Percentiles rank a stretch among this genome's conserved stretches.
Evolutionary conservation across 1,139 yeast species (phyloP).

Genomic region (Candida sp.): DNA sequence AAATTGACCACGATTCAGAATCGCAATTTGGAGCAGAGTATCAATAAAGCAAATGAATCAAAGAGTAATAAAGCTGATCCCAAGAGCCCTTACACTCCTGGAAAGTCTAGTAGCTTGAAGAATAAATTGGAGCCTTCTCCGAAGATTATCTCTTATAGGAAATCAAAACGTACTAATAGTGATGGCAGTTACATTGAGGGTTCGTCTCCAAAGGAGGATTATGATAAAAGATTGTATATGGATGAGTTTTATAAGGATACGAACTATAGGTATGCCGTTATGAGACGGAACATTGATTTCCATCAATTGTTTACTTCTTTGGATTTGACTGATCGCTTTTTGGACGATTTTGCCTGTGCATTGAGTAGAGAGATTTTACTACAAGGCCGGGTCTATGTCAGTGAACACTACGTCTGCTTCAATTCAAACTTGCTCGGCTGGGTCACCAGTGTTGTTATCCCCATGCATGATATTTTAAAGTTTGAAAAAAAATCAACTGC

Average conservation of each 20-base stretch:
- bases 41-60: not conserved
- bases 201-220: slow-evolving; percentile 17
- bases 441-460: slow-evolving; percentile 79
- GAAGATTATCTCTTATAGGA: slow-evolving; percentile 46
- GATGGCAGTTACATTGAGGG: slow-evolving; percentile 19
- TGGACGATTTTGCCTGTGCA: slow-evolving; percentile 91
- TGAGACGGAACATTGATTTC: slow-evolving; percentile 72
- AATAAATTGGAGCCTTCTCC: slow-evolving; percentile 26
- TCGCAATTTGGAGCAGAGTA: slow-evolving; percentile 4
- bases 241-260: slow-evolving; percentile 34
- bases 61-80: slow-evolving; percentile 11
- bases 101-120: slow-evolving; percentile 1
- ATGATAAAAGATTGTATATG: slow-evolving; percentile 33
- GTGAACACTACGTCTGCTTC: slow-evolving; percentile 81
- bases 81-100: slow-evolving; percentile 3
- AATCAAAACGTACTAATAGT: slow-evolving; percentile 32
- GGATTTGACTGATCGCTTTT: slow-evolving; percentile 65
- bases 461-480: slow-evolving; percentile 65
- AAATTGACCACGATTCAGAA: slow-evolving; percentile 1
- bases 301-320: slow-evolving; percentile 71
- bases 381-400: slow-evolving; percentile 88
- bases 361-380: slow-evolving; percentile 79
- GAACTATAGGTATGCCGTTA: slow-evolving; percentile 55
- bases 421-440: slow-evolving; percentile 92
- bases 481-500: slow-evolving; percentile 84